Evolutionary conservation across 2,329 filamentous ascomycete genomes (phyloP), one percentile per base, ranked within the genome.

Genomic region (Colletotrichum siamense): DNA sequence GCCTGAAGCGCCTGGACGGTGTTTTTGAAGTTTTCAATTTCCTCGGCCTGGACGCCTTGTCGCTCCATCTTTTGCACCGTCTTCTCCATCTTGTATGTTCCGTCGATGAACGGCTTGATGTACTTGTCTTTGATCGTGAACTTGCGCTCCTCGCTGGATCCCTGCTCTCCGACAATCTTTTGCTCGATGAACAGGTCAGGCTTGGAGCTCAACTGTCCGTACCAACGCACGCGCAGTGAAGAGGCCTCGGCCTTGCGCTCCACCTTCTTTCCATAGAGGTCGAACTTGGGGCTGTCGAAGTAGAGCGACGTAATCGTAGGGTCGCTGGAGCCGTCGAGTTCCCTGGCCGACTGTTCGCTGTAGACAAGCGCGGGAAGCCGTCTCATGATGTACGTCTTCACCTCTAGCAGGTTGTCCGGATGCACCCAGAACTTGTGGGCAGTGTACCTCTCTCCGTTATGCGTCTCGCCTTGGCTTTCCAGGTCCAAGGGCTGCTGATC

Each of bases 371-470:
- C 93, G 1, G 97, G 97, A 26, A 99, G 90, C 74, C 95, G 95
- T 77, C 97, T 95, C 36, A 99, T 91, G 77, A 99, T 98, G 81
- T 95, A 93, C 7, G 97, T 99, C 90, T 99, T 98, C 83, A 99
- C 95, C 87, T 99, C 97, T 79, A 99, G 92, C 32, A 99, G 89
- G 85, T 99, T 99, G 81, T 99, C 97, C 36, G 93, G 91, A 84
- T 99, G 97, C 8, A 99, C 94, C 97, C 97, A 99, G 88, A 98
- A 98, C 86, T 98, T 98, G 86, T 96, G 92, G 6, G 96, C 95
- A 24, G 92, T 95, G 83, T 98, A 98, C 74, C 90, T 90, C 84
- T 96, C 95, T 75, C 91, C 91, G 75, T 92, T 91, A 80, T 89
- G 90, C 28, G 89, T 89, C 83, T 92, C 90, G 68, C 88, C 88